Evolutionary conservation across 345 rosid species (phyloP).

Genomic region (Eucalyptus microcorys): DNA sequence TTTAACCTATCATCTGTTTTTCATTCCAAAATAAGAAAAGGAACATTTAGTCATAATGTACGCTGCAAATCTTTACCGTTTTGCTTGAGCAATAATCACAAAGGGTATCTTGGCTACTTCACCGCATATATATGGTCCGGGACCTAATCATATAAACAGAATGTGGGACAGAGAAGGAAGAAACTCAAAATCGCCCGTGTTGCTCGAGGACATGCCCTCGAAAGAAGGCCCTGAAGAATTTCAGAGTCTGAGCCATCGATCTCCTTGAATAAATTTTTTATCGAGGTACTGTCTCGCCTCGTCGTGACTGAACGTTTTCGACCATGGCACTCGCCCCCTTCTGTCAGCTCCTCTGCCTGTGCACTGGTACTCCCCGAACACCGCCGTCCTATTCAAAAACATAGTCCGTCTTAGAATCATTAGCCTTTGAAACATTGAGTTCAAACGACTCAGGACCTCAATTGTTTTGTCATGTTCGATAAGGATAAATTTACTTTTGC

Average conservation of each 20-base stretch:
- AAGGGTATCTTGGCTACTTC: background rate
- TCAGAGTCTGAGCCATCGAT: constrained; percentile 70
- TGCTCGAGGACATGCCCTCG: background rate
- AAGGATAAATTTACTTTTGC: constrained; percentile 25
- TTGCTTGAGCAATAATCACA: background rate
- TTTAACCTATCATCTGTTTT: background rate
- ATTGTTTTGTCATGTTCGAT: background rate
- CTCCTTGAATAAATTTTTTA: constrained; percentile 51
- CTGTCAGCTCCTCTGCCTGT: constrained; percentile 72
- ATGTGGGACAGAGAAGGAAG: background rate
- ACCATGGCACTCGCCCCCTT: constrained; percentile 57
- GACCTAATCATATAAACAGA: background rate
- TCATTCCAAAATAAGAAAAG: background rate
- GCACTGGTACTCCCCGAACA: constrained; percentile 75
- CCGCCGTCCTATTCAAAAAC: constrained; percentile 36
- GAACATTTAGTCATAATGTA: background rate
- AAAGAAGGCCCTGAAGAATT: background rate
- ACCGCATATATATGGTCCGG: background rate
- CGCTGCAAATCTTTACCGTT: background rate
- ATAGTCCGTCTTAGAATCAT: background rate
- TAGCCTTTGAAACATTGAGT: background rate
- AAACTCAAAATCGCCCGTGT: background rate
- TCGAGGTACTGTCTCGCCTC: constrained; percentile 51
- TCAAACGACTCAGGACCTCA: background rate
- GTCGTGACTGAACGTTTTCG: constrained; percentile 27